Percentiles rank a stretch among this genome's conserved stretches.
These are phyloP conservation scores for Gloeostereum incarnatum DNA, from an alignment of 768 basidiomycete species.

Conservation along the genomic window DNA sequence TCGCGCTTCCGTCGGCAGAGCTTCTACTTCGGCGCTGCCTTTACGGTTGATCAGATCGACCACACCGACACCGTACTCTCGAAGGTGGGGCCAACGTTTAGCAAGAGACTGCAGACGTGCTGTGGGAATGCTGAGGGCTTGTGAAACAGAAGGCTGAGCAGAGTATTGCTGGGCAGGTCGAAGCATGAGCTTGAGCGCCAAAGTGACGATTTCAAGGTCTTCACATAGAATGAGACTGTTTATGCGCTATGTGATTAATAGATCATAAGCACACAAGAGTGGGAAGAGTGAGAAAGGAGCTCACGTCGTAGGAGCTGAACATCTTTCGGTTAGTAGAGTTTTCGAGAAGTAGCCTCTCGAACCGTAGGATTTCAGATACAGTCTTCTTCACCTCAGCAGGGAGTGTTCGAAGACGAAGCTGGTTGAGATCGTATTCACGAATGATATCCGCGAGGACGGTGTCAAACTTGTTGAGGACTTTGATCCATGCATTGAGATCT, in stretches of 20 bases:
- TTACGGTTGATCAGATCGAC: slow-evolving; percentile 59
- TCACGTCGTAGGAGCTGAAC: slow-evolving; percentile 92
- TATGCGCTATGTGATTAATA: slow-evolving; percentile 51
- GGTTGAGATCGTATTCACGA: slow-evolving; percentile 77
- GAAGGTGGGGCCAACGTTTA: slow-evolving; percentile 75
- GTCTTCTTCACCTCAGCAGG: slow-evolving; percentile 64
- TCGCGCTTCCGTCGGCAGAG: slow-evolving; percentile 62
- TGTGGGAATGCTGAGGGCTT: slow-evolving; percentile 74
- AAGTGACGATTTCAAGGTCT: slow-evolving; percentile 81
- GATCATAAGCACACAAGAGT: slow-evolving; percentile 4
- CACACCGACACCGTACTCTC: slow-evolving; percentile 72
- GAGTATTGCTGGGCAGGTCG: slow-evolving; percentile 96
- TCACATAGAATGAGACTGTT: slow-evolving; percentile 82
- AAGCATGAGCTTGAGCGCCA: slow-evolving; percentile 77
- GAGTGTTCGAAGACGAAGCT: slow-evolving; percentile 75
- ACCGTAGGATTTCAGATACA: slow-evolving; percentile 76
- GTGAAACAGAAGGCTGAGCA: slow-evolving; percentile 74
- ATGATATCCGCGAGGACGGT: slow-evolving; percentile 76
- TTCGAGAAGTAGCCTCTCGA: slow-evolving; percentile 86
- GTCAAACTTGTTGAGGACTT: slow-evolving; percentile 95
- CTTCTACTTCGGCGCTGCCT: slow-evolving; percentile 42
- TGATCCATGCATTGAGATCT: slow-evolving; percentile 95
- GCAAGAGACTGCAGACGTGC: slow-evolving; percentile 76
- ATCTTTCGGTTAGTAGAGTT: slow-evolving; percentile 98
- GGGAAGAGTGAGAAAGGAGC: slow-evolving; percentile 21